These are phyloP conservation scores for Rhodamnia argentea DNA, from an alignment of 345 rosid species.

Conservation along the genomic window DNA sequence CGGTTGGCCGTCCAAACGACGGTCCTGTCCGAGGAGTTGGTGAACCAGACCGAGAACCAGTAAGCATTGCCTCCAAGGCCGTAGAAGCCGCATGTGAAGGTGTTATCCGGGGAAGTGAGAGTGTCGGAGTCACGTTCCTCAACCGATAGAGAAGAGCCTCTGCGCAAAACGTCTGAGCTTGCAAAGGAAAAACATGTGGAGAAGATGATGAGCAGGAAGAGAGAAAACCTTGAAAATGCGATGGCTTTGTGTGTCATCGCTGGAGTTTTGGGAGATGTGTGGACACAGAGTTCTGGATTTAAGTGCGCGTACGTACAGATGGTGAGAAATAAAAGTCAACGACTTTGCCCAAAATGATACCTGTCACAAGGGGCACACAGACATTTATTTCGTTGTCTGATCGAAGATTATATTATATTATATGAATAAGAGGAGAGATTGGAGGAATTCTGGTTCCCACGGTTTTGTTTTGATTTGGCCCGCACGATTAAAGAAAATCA, in stretches of 20 bases:
- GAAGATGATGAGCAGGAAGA: not conserved
- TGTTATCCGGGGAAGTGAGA: slow-evolving; percentile 13
- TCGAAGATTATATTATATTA: not conserved
- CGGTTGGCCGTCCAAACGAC: slow-evolving; percentile 43
- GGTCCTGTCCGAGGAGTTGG: slow-evolving; percentile 9
- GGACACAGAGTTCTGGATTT: not conserved
- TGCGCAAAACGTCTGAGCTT: not conserved
- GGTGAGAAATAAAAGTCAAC: not conserved
- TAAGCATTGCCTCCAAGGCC: slow-evolving; percentile 23
- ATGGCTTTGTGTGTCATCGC: not conserved
- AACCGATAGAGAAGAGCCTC: slow-evolving; percentile 20
- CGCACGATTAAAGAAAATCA: no score
- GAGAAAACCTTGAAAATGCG: not conserved
- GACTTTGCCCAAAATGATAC: not conserved
- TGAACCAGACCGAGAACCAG: slow-evolving; percentile 37
- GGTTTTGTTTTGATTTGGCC: no score
- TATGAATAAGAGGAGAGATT: no score
- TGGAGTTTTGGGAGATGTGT: not conserved
- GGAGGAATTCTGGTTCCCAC: no score
- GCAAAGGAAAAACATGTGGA: not conserved
- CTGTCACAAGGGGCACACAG: not conserved
- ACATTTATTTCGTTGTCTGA: not conserved
- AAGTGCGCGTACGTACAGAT: no score
- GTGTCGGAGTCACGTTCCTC: slow-evolving; percentile 8
- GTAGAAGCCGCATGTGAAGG: slow-evolving; percentile 38